phyloP scores from a whole-genome alignment of 2,329 filamentous ascomycete species.

The Stagonosporopsis vannaccii region DNA sequence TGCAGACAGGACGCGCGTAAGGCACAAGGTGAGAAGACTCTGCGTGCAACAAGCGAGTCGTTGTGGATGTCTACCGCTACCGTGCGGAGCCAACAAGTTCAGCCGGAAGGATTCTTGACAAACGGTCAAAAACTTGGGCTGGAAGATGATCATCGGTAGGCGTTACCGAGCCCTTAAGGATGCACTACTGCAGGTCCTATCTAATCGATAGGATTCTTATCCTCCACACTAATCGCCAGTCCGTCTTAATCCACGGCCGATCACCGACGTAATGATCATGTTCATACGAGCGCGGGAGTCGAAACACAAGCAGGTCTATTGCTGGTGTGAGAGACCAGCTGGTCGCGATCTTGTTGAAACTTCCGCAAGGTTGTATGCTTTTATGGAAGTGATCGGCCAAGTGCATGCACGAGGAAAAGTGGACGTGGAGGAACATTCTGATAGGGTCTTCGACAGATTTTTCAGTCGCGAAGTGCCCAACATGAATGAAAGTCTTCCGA shows the following conservation, averaged over 20 bases:
- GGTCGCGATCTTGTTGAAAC: neutral
- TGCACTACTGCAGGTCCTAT: conserved; percentile 27
- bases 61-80: neutral
- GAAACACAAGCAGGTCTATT: neutral
- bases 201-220: conserved; percentile 33
- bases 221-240: conserved; percentile 15
- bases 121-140: conserved; percentile 9
- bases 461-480: neutral
- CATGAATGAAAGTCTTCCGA: conserved; percentile 5
- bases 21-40: neutral
- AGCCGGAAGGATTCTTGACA: conserved; percentile 4
- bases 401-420: conserved; percentile 4
- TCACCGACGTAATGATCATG: neutral
- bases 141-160: conserved; percentile 13
- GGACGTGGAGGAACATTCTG: neutral
- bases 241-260: conserved; percentile 3
- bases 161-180: conserved; percentile 5
- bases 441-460: neutral
- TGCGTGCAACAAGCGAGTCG: conserved; percentile 2
- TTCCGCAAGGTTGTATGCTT: neutral
- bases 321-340: neutral
- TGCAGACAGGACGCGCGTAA: conserved; percentile 18
- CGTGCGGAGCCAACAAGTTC: neutral
- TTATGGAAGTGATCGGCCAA: neutral
- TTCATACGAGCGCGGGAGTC: neutral